Evolutionary conservation across 2,329 filamentous ascomycete genomes (phyloP).

Genomic region (Colletotrichum sp.): DNA sequence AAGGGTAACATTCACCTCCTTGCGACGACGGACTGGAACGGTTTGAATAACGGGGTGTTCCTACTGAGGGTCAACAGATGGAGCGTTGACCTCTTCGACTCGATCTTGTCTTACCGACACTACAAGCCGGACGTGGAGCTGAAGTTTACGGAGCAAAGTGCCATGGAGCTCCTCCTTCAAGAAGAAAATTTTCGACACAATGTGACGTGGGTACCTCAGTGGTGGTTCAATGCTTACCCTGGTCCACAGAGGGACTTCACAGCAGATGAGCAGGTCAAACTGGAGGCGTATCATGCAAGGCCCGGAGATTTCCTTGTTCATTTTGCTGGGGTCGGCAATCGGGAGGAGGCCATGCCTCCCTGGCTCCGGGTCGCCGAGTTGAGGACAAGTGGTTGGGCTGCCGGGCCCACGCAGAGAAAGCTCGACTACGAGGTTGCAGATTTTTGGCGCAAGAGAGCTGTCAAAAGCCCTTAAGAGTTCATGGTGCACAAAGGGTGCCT

Average conservation of each 20-base stretch:
- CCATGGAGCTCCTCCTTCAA: slow-evolving; percentile 22
- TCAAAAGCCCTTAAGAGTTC: neutral
- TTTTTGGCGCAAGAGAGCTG: neutral
- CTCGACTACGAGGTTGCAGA: neutral
- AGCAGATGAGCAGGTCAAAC: neutral
- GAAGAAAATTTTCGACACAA: slow-evolving; percentile 7
- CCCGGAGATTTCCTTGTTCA: neutral
- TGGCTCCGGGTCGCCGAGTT: neutral
- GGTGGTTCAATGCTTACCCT: slow-evolving; percentile 25
- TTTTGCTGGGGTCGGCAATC: neutral
- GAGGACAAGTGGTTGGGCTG: neutral
- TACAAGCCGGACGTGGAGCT: slow-evolving; percentile 18
- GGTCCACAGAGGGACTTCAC: neutral
- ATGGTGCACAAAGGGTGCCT: neutral
- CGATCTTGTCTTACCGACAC: slow-evolving; percentile 20
- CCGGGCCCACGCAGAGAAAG: neutral
- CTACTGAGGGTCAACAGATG: slow-evolving; percentile 19
- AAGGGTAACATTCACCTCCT: slow-evolving; percentile 6
- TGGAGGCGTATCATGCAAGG: neutral
- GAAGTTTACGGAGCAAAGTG: slow-evolving; percentile 22
- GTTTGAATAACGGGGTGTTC: slow-evolving; percentile 26
- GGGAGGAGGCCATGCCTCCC: neutral
- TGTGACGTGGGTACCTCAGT: slow-evolving; percentile 18
- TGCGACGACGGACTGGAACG: slow-evolving; percentile 20
- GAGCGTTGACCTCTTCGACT: slow-evolving; percentile 23